Conservation (phyloP, 805 yeast species). For the Nakazawaea peltata region DNA sequence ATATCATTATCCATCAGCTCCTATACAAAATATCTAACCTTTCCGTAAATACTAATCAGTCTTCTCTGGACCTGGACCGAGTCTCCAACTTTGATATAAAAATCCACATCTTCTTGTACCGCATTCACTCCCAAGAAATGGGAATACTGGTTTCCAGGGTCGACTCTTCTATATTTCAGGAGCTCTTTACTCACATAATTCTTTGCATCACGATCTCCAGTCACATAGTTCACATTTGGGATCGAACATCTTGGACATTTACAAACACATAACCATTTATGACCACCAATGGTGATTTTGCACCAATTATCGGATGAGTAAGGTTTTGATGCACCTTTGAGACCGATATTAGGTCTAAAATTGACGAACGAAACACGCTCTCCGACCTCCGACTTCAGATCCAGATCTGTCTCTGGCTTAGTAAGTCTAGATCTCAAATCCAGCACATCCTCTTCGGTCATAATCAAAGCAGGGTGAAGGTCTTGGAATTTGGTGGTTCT, state of each 20-base stretch:
- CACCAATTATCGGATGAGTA: conserved; percentile 15
- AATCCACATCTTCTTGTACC: conserved; percentile 16
- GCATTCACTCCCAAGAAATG: conserved; percentile 21
- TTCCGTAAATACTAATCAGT: conserved; percentile 10
- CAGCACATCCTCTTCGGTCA: conserved; percentile 16
- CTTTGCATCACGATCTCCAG: conserved; percentile 12
- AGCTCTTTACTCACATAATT: conserved; percentile 16
- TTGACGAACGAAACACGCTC: too few species aligned
- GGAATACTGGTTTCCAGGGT: conserved; percentile 17
- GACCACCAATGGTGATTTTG: conserved; percentile 14
- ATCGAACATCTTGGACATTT: conserved; percentile 22
- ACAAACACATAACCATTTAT: conserved; percentile 15
- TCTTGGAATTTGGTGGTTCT: conserved; percentile 21
- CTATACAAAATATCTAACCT: too few species aligned
- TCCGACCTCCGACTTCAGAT: conserved; percentile 9
- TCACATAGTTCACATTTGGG: conserved; percentile 18
- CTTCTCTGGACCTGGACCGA: conserved; percentile 16
- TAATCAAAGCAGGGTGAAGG: conserved; percentile 20
- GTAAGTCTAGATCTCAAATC: conserved; percentile 12
- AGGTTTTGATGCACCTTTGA: conserved; percentile 9
- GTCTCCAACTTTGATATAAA: conserved; percentile 18
- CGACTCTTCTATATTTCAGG: conserved; percentile 21
- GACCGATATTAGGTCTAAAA: conserved; percentile 21
- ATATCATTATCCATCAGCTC: too few species aligned
- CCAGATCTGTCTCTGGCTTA: conserved; percentile 12